phyloP scores from a whole-genome alignment of 2,329 filamentous ascomycete genomes.

The Colletotrichum karsti region DNA sequence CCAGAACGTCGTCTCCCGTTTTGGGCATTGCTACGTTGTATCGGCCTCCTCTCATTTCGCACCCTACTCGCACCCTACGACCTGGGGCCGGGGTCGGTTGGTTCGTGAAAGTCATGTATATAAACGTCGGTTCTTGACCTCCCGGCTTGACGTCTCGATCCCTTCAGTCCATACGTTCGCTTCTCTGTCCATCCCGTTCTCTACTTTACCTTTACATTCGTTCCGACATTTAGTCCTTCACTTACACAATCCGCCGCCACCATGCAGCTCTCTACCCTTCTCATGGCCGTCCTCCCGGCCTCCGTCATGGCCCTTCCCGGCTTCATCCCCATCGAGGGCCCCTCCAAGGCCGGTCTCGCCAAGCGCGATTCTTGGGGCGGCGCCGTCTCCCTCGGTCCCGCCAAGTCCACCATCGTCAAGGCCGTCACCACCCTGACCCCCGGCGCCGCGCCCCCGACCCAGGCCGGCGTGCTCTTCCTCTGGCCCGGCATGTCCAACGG shows the following conservation, averaged over 20 bases:
- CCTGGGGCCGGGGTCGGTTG: background rate
- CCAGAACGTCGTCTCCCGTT: background rate
- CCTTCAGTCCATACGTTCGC: background rate
- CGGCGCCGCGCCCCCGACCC: conserved; percentile 44
- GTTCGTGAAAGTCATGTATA: background rate
- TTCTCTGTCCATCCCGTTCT: conserved; percentile 2
- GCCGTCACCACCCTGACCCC: conserved; percentile 50
- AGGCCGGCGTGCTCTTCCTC: conserved; percentile 48
- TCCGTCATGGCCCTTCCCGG: conserved; percentile 13
- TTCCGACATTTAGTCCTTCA: background rate
- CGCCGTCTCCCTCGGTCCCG: conserved; percentile 18
- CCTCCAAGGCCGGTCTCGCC: conserved; percentile 5
- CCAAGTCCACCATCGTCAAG: conserved; percentile 40
- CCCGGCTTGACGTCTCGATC: too few relatives aligned
- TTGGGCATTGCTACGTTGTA: background rate
- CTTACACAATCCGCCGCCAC: background rate
- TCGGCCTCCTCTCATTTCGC: conserved; percentile 10
- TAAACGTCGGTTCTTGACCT: background rate
- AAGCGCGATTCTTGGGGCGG: conserved; percentile 14
- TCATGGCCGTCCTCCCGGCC: conserved; percentile 8
- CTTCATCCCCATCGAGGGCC: conserved; percentile 9
- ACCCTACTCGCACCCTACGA: too few relatives aligned
- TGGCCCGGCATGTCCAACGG: conserved; percentile 56
- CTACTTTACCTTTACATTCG: background rate
- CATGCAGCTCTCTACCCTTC: conserved; percentile 15